These are phyloP conservation scores for Rhodotorula graminis DNA, from an alignment of 768 basidiomycete species.

Conservation along the genomic window DNA sequence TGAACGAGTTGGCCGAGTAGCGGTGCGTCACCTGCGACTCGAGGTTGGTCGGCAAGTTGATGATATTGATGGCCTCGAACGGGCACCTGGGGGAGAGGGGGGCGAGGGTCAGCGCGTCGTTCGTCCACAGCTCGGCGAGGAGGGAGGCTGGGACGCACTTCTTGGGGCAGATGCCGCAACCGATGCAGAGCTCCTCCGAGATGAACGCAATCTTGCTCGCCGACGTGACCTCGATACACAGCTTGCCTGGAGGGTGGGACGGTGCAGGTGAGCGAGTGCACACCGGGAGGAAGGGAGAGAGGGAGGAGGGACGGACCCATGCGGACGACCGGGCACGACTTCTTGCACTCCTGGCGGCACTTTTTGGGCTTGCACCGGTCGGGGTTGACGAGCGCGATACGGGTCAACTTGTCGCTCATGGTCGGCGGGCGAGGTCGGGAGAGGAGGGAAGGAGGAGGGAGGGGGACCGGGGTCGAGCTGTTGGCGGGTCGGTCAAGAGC, in stretches of 20 bases:
- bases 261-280: no score
- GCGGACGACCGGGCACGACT: constrained; percentile 95
- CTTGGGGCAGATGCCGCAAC: constrained; percentile 99
- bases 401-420: constrained; percentile 93
- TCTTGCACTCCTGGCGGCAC: constrained; percentile 92
- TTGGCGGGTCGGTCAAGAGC: not conserved
- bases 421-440: not conserved
- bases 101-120: not conserved
- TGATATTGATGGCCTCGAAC: constrained; percentile 97
- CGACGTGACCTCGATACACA: constrained; percentile 96
- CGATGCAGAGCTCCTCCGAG: constrained; percentile 97
- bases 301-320: constrained; percentile 62
- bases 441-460: not conserved
- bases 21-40: constrained; percentile 95
- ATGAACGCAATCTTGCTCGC: constrained; percentile 84
- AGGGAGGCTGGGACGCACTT: constrained; percentile 60
- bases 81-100: constrained; percentile 65
- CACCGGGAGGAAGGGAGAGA: no score
- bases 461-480: not conserved
- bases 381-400: constrained; percentile 56
- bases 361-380: constrained; percentile 77
- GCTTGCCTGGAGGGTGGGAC: constrained; percentile 62
- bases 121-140: not conserved
- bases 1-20: constrained; percentile 97
- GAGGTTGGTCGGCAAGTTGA: constrained; percentile 96